Percentiles rank a stretch among this genome's conserved stretches.
phyloP scores from a whole-genome alignment of 306 rosid genomes.

The Begonia masoniana region DNA sequence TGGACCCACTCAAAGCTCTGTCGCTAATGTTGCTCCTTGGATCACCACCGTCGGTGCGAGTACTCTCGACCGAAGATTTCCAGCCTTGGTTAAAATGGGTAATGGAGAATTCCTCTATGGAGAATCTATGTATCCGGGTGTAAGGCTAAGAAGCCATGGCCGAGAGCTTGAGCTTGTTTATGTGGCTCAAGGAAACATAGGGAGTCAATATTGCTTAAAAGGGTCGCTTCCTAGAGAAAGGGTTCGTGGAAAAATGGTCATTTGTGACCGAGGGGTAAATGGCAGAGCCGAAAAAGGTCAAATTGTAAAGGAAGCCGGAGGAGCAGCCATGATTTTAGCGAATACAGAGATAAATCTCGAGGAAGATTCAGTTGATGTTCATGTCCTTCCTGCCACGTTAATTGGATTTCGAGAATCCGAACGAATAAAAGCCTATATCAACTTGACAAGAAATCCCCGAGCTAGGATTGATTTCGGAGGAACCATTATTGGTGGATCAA shows the following conservation, averaged over 20 bases:
- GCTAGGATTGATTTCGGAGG: slow-evolving; percentile 67
- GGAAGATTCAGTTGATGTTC: slow-evolving; percentile 92
- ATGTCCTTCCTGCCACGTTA: slow-evolving; percentile 80
- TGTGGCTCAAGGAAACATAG: slow-evolving; percentile 25
- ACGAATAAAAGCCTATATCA: slow-evolving; percentile 51
- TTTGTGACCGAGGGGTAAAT: slow-evolving; percentile 78
- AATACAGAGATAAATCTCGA: slow-evolving; percentile 68
- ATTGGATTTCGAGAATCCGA: slow-evolving; percentile 70
- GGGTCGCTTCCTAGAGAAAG: slow-evolving; percentile 68
- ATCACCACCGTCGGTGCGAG: slow-evolving; percentile 77
- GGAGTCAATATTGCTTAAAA: slow-evolving; percentile 52
- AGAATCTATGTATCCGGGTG: slow-evolving; percentile 59
- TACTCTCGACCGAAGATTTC: slow-evolving; percentile 68
- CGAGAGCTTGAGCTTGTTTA: slow-evolving; percentile 53
- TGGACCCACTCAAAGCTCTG: slow-evolving; percentile 70
- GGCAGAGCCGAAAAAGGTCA: slow-evolving; percentile 90
- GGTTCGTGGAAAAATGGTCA: slow-evolving; percentile 69
- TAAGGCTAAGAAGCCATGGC: slow-evolving; percentile 13
- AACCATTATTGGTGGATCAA: slow-evolving; percentile 51
- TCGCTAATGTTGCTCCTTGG: slow-evolving; percentile 95
- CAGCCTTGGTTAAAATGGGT: slow-evolving; percentile 50
- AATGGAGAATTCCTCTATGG: slow-evolving; percentile 57
- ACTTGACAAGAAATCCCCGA: slow-evolving; percentile 42
- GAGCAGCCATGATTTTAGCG: slow-evolving; percentile 71
- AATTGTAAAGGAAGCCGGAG: slow-evolving; percentile 82